Evolutionary conservation across 305 asterid species (phyloP).

Genomic region (Monarda citriodora): DNA sequence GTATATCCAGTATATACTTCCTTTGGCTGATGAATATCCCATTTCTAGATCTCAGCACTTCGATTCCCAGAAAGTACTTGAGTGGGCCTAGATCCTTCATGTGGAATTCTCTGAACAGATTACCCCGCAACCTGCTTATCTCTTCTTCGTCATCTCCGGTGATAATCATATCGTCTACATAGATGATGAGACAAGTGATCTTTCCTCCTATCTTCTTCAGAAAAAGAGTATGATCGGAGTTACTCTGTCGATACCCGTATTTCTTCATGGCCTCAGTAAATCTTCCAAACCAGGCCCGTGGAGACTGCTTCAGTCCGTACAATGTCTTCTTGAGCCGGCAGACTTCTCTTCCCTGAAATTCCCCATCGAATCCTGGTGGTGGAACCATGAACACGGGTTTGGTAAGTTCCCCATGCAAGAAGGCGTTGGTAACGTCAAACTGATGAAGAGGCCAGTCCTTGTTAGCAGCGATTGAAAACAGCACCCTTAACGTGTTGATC

Average conservation of each 20-base stretch:
- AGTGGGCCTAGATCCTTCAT: neutral
- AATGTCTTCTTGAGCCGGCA: neutral
- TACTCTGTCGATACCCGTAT: neutral
- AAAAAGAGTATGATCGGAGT: conserved; percentile 4
- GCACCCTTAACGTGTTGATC: neutral
- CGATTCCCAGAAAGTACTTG: neutral
- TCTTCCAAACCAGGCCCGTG: neutral
- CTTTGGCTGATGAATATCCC: neutral
- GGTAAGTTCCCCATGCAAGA: neutral
- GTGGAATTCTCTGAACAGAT: too few species aligned
- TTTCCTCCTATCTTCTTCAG: neutral
- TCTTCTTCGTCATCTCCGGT: neutral
- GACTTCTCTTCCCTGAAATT: neutral
- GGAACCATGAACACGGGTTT: neutral
- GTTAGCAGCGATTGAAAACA: neutral
- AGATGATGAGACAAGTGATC: neutral
- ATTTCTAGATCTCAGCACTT: neutral
- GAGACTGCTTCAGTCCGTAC: neutral
- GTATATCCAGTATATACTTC: neutral
- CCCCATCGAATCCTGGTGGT: too few species aligned
- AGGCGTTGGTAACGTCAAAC: neutral
- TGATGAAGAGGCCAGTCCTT: neutral
- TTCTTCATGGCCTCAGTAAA: neutral
- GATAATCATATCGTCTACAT: neutral
- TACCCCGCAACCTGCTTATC: neutral